Evolutionary conservation across 257 asterid genomes (phyloP).

Genomic region (Solanum ahanhuiri): DNA sequence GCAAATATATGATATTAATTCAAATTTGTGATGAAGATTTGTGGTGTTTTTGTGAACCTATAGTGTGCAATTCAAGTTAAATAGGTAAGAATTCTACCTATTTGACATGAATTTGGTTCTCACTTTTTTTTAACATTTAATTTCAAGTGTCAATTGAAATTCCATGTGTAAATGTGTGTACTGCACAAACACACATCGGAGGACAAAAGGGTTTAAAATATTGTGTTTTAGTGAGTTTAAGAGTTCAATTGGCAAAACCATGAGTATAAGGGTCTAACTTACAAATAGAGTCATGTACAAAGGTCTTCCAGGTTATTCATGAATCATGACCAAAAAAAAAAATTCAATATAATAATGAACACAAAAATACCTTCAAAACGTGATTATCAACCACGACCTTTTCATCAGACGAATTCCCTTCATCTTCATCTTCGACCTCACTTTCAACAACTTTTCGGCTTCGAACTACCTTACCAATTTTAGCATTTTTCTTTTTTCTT

Average conservation of each 20-base stretch:
- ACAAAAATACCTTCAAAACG: background rate
- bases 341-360: too few relatives aligned
- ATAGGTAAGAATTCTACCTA: background rate
- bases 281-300: too few relatives aligned
- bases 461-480: background rate
- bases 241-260: too few relatives aligned
- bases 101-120: background rate
- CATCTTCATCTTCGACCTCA: background rate
- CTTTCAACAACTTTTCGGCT: background rate
- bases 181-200: background rate
- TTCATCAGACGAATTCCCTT: background rate
- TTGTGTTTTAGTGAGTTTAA: too few relatives aligned
- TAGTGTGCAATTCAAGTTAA: background rate
- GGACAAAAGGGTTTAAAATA: too few relatives aligned
- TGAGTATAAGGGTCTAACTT: too few relatives aligned
- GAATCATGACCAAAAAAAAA: too few relatives aligned
- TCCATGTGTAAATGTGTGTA: background rate
- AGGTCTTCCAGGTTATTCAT: too few relatives aligned
- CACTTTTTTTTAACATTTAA: background rate
- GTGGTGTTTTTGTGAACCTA: too few relatives aligned
- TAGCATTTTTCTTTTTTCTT: background rate
- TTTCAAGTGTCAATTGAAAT: background rate
- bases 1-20: background rate
- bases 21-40: background rate
- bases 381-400: background rate